Evolutionary conservation across 495 filamentous ascomycete genomes (phyloP).

Genomic region (Penicillium canescens): DNA sequence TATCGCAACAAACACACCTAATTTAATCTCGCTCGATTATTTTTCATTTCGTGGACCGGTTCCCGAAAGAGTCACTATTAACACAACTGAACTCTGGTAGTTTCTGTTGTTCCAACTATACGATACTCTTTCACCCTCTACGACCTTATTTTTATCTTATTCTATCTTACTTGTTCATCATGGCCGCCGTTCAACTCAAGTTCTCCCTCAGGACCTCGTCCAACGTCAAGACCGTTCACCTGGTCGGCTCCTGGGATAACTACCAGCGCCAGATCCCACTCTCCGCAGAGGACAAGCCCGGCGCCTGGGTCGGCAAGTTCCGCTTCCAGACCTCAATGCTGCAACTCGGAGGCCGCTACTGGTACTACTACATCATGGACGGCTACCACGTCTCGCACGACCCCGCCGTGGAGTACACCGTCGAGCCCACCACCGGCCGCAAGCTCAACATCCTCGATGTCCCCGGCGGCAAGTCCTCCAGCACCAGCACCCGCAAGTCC

Average conservation of each 20-base stretch:
- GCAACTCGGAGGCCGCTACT: constrained; percentile 86
- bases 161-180: constrained; percentile 51
- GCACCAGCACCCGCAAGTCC: constrained; percentile 23
- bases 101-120: constrained; percentile 16
- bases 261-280: constrained; percentile 91
- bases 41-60: constrained; percentile 32
- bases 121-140: constrained; percentile 19
- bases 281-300: constrained; percentile 83
- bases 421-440: constrained; percentile 95
- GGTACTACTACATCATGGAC: constrained; percentile 99
- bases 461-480: constrained; percentile 43
- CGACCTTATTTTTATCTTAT: constrained; percentile 24
- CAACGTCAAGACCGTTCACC: constrained; percentile 96
- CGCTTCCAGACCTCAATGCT: constrained; percentile 85
- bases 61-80: constrained; percentile 17
- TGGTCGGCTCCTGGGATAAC: constrained; percentile 98
- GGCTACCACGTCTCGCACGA: constrained; percentile 99
- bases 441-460: constrained; percentile 81
- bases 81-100: constrained; percentile 22
- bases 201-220: constrained; percentile 93
- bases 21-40: constrained; percentile 61
- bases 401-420: constrained; percentile 83
- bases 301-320: constrained; percentile 93
- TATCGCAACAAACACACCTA: constrained; percentile 43
- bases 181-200: constrained; percentile 81